A percentile compares a stretch with the other conserved stretches of the same genome.
phyloP scores from a whole-genome alignment of 306 rosid genomes.

The Alnus rubra region DNA sequence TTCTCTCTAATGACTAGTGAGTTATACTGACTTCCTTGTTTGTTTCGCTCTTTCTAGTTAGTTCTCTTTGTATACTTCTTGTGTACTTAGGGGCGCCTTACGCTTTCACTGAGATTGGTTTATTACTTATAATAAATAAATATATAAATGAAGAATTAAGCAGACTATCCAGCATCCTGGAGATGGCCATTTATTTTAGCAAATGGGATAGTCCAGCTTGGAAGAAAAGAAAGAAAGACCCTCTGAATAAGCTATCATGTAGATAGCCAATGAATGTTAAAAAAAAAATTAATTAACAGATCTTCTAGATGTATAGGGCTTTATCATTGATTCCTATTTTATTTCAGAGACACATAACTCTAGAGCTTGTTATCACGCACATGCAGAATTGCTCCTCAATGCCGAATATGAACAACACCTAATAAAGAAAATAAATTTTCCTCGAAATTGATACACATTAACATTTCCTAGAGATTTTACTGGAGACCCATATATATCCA shows the following conservation, averaged over 20 bases:
- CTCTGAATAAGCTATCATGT: background rate
- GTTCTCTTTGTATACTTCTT: too few species aligned
- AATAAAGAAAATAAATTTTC: background rate
- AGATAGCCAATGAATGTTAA: background rate
- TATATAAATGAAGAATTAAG: background rate
- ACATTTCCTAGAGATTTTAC: background rate
- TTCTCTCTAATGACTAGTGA: background rate
- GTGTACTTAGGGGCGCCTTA: too few species aligned
- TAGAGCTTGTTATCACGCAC: background rate
- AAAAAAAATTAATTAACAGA: background rate
- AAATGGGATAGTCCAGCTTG: background rate
- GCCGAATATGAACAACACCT: background rate
- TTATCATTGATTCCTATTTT: background rate
- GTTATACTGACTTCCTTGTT: too few species aligned
- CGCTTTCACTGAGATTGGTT: too few species aligned
- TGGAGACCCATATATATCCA: background rate
- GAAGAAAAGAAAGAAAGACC: background rate
- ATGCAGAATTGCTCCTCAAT: background rate
- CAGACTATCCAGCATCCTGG: background rate
- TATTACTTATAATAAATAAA: too few species aligned
- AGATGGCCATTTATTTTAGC: background rate
- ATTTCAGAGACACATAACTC: background rate
- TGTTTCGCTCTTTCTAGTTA: too few species aligned
- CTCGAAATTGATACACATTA: background rate
- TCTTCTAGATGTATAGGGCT: background rate